These are phyloP conservation scores for Fusarium xyrophilum DNA, from an alignment of 2,329 filamentous ascomycete genomes.

Conservation along the genomic window DNA sequence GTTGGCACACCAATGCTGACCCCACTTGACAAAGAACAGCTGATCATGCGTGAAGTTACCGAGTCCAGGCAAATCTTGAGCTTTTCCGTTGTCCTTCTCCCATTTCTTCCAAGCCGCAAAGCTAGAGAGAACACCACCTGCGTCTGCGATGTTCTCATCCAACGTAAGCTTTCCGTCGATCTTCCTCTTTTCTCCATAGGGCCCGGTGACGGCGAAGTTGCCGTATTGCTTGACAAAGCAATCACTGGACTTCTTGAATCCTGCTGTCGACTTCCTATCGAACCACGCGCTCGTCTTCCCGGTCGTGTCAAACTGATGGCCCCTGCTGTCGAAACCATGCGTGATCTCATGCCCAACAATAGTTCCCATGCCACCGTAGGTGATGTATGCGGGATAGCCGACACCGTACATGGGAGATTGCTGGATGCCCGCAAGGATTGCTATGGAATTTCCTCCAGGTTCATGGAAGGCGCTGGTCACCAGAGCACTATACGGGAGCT, in stretches of 20 bases:
- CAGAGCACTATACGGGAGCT: conserved; percentile 67
- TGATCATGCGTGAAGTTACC: conserved; percentile 70
- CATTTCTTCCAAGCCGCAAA: conserved; percentile 71
- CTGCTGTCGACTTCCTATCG: conserved; percentile 64
- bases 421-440: conserved; percentile 67
- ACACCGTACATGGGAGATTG: conserved; percentile 71
- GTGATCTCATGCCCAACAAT: conserved; percentile 73
- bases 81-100: conserved; percentile 55
- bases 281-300: conserved; percentile 73
- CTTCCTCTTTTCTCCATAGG: conserved; percentile 61
- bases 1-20: conserved; percentile 73
- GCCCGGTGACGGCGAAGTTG: conserved; percentile 64
- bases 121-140: conserved; percentile 68
- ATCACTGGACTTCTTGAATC: conserved; percentile 62
- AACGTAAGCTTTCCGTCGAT: conserved; percentile 70
- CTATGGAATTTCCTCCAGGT: conserved; percentile 68
- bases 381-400: conserved; percentile 67
- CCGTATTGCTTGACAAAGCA: conserved; percentile 74
- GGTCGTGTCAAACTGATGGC: conserved; percentile 68
- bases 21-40: conserved; percentile 72
- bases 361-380: conserved; percentile 71
- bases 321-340: conserved; percentile 72
- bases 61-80: conserved; percentile 65
- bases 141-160: conserved; percentile 75
- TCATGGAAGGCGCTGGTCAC: conserved; percentile 72